Evolutionary conservation across 2,329 filamentous ascomycete species (phyloP).

Genomic region (Dryadomyces quercivorus): DNA sequence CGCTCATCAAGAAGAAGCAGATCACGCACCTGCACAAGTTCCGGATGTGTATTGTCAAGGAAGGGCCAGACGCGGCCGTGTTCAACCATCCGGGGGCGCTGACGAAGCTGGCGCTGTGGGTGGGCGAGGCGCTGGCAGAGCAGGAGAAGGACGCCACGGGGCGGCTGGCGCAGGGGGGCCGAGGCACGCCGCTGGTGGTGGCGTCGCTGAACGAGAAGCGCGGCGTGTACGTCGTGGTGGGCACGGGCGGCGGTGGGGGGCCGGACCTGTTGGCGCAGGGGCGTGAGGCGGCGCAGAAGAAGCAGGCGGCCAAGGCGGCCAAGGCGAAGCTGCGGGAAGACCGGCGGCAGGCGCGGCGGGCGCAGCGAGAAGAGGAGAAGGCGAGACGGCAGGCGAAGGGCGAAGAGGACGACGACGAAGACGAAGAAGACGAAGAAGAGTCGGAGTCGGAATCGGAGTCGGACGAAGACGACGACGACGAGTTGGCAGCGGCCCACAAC

Average conservation of each 20-base stretch:
- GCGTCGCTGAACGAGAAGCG: slow-evolving; percentile 79
- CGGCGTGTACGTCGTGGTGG: slow-evolving; percentile 84
- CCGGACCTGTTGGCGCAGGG: slow-evolving; percentile 56
- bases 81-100: slow-evolving; percentile 89
- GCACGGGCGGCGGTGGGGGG: slow-evolving; percentile 76
- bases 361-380: slow-evolving; percentile 36
- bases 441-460: slow-evolving; percentile 34
- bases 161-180: slow-evolving; percentile 52
- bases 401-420: not conserved
- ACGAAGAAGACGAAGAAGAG: slow-evolving; percentile 32
- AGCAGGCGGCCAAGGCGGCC: slow-evolving; percentile 47
- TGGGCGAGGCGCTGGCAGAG: slow-evolving; percentile 82
- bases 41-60: slow-evolving; percentile 90
- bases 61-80: slow-evolving; percentile 79
- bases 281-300: slow-evolving; percentile 51
- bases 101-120: slow-evolving; percentile 88
- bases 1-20: slow-evolving; percentile 83
- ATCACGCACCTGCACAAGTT: slow-evolving; percentile 88
- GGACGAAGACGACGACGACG: slow-evolving; percentile 37
- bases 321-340: slow-evolving; percentile 53
- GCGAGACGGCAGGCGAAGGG: slow-evolving; percentile 33
- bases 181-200: slow-evolving; percentile 77
- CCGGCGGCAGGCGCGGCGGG: slow-evolving; percentile 22
- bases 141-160: slow-evolving; percentile 71
- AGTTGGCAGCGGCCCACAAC: slow-evolving; percentile 23